phyloP scores from a whole-genome alignment of 441 rosid species.

The Dalechampia spathulata region DNA sequence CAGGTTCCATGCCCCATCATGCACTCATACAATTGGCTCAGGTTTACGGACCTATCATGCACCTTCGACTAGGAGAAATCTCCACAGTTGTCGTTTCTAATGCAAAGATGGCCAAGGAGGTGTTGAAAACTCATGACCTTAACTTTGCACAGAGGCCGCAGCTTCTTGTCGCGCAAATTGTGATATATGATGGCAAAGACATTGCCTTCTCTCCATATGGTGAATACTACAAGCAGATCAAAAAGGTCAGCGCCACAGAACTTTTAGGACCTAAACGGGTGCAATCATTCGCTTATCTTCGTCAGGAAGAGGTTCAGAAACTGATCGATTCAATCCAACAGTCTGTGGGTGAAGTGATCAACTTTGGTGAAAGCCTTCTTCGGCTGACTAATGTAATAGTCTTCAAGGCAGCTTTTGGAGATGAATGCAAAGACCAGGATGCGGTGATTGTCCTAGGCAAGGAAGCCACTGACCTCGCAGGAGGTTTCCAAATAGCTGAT shows the following conservation, averaged over 20 bases:
- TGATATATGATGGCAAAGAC: conserved; percentile 6
- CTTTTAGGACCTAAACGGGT: conserved; percentile 18
- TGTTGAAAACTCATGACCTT: conserved; percentile 18
- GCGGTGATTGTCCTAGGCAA: neutral
- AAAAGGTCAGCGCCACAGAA: conserved; percentile 12
- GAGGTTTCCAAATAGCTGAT: conserved; percentile 20
- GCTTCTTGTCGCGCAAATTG: conserved; percentile 11
- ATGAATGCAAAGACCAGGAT: conserved; percentile 13
- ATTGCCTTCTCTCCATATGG: conserved; percentile 18
- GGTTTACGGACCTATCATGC: conserved; percentile 22
- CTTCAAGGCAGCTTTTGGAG: conserved; percentile 17
- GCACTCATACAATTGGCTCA: conserved; percentile 13
- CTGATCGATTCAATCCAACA: conserved; percentile 1
- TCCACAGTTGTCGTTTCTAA: conserved; percentile 14
- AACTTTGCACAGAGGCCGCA: conserved; percentile 14
- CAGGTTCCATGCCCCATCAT: conserved; percentile 17
- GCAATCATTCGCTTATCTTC: conserved; percentile 9
- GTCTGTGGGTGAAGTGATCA: neutral
- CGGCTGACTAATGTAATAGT: conserved; percentile 9
- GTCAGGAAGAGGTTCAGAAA: conserved; percentile 19
- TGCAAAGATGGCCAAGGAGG: conserved; percentile 18
- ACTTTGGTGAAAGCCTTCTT: conserved; percentile 10
- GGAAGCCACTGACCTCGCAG: conserved; percentile 4
- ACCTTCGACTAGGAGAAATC: conserved; percentile 20
- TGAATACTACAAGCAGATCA: conserved; percentile 22